These are phyloP conservation scores for Colletotrichum sojae DNA, from an alignment of 2,329 filamentous ascomycete genomes.

Conservation along the genomic window DNA sequence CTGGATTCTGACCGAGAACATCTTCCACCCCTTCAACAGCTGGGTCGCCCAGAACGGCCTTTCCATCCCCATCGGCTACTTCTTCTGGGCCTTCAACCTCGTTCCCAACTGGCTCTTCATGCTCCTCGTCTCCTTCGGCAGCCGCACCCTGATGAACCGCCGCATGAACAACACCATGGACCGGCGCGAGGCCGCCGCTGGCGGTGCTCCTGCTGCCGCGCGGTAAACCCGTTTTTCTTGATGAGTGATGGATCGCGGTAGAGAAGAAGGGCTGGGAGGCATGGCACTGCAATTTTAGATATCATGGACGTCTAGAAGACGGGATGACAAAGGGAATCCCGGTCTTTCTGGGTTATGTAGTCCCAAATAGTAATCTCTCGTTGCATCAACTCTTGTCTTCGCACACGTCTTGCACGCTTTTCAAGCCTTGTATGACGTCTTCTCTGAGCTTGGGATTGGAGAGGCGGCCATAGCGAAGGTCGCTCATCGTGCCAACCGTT, in stretches of 20 bases:
- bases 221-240: conserved; percentile 5
- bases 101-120: conserved; percentile 84
- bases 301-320: conserved; percentile 3
- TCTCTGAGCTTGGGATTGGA: conserved; percentile 73
- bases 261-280: conserved; percentile 17
- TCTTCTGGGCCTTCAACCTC: conserved; percentile 76
- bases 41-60: conserved; percentile 73
- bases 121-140: conserved; percentile 80
- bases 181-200: conserved; percentile 20
- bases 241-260: neutral
- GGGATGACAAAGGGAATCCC: neutral
- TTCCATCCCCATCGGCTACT: conserved; percentile 75
- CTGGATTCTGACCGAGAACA: conserved; percentile 68
- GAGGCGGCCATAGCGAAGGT: conserved; percentile 85
- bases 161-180: conserved; percentile 43
- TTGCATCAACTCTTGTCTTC: conserved; percentile 58
- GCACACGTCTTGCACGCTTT: conserved; percentile 75
- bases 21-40: conserved; percentile 84
- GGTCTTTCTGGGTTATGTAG: conserved; percentile 33
- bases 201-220: conserved; percentile 17
- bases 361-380: conserved; percentile 42
- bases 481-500: conserved; percentile 81
- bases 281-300: conserved; percentile 12
- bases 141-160: conserved; percentile 77
- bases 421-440: conserved; percentile 78